Conservation (phyloP, 352 stramenopile genomes). For the Phytophthora quininea region DNA sequence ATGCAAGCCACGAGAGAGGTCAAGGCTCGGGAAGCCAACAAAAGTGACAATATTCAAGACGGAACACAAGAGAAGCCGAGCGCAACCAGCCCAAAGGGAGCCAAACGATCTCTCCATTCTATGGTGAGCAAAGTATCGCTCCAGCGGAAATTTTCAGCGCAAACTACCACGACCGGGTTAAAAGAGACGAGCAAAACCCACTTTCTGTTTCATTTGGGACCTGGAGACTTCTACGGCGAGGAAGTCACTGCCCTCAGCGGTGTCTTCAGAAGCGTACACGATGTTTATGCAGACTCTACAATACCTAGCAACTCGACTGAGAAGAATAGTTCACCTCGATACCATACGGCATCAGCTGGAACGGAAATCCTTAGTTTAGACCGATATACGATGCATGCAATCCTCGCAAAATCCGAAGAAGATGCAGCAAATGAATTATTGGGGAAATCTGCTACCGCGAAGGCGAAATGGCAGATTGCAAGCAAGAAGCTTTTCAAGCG, state of each 20-base stretch:
- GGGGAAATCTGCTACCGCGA: slow-evolving; percentile 37
- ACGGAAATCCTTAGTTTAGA: slow-evolving; percentile 52
- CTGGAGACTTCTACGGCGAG: slow-evolving; percentile 60
- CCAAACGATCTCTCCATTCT: slow-evolving; percentile 23
- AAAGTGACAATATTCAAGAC: slow-evolving; percentile 1
- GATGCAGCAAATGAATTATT: slow-evolving; percentile 52
- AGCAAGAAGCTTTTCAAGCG: slow-evolving; percentile 41
- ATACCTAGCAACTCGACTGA: not conserved
- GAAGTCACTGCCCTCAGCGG: slow-evolving; percentile 45
- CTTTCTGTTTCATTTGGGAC: slow-evolving; percentile 46
- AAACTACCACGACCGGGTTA: slow-evolving; percentile 7
- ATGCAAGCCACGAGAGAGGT: slow-evolving; percentile 41
- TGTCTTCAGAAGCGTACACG: slow-evolving; percentile 42
- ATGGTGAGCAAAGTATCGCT: slow-evolving; percentile 34
- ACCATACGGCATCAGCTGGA: not conserved
- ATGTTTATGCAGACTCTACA: slow-evolving; percentile 40
- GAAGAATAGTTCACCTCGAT: not conserved
- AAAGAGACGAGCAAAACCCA: slow-evolving; percentile 28
- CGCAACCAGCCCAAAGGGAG: not conserved
- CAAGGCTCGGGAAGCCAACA: slow-evolving; percentile 1
- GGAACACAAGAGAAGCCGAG: not conserved
- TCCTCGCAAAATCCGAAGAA: slow-evolving; percentile 55
- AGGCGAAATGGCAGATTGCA: slow-evolving; percentile 57
- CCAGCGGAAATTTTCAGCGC: slow-evolving; percentile 14
- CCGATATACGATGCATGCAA: slow-evolving; percentile 33